A percentile compares a stretch with the other conserved stretches of the same genome.
phyloP scores from a whole-genome alignment of 805 yeast genomes.

The Starmerella cellae region DNA sequence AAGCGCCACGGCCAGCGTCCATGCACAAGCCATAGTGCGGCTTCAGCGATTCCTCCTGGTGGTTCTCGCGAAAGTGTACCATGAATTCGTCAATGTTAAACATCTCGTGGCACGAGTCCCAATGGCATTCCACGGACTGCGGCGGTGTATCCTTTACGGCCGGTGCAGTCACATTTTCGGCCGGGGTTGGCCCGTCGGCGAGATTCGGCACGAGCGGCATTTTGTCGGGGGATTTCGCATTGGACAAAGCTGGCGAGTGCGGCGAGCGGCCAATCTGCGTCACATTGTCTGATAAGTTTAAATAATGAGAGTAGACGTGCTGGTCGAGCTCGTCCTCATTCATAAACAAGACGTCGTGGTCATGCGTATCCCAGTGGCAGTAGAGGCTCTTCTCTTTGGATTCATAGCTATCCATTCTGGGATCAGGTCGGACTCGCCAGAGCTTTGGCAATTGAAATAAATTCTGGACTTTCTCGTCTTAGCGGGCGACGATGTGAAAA shows the following conservation, averaged over 20 bases:
- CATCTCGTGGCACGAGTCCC: slow-evolving; percentile 30
- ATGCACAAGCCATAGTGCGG: slow-evolving; percentile 19
- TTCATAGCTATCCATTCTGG: slow-evolving; percentile 6
- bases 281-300: not conserved
- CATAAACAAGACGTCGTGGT: slow-evolving; percentile 23
- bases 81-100: slow-evolving; percentile 22
- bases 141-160: not conserved
- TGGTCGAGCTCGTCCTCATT: slow-evolving; percentile 23
- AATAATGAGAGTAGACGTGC: slow-evolving; percentile 21
- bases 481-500: no score
- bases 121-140: slow-evolving; percentile 26
- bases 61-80: slow-evolving; percentile 19
- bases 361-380: slow-evolving; percentile 29
- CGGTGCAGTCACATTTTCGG: not conserved
- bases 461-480: no score
- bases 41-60: slow-evolving; percentile 22
- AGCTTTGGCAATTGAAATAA: not conserved
- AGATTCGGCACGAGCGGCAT: not conserved
- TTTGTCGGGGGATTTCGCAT: not conserved
- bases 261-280: not conserved
- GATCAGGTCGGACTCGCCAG: not conserved
- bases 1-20: no score
- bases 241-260: not conserved
- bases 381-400: slow-evolving; percentile 16
- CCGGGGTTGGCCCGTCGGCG: not conserved